These are phyloP conservation scores for Saksenaea vasiformis DNA, from an alignment of 371 early-diverging fungal species.

Conservation along the genomic window DNA sequence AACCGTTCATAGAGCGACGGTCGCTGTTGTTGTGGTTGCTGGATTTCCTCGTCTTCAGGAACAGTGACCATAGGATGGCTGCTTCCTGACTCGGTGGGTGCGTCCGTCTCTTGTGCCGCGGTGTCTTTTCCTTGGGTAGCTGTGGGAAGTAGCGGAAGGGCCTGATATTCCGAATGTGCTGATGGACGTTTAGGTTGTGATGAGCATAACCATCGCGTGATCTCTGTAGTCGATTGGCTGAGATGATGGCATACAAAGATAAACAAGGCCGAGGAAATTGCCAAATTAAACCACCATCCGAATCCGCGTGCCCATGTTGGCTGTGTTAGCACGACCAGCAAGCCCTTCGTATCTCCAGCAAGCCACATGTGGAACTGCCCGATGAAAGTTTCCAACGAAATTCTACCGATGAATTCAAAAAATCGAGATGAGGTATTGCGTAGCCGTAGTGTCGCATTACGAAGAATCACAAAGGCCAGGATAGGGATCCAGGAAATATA, in stretches of 20 bases:
- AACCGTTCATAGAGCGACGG: neutral
- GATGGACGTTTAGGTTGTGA: neutral
- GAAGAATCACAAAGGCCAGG: slow-evolving; percentile 61
- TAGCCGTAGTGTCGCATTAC: slow-evolving; percentile 58
- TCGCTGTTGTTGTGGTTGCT: neutral
- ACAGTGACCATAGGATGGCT: neutral
- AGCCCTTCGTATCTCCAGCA: slow-evolving; percentile 73
- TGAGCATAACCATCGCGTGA: slow-evolving; percentile 46
- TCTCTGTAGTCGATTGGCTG: slow-evolving; percentile 51
- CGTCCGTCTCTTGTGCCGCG: neutral
- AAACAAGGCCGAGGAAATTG: slow-evolving; percentile 54
- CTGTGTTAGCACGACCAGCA: slow-evolving; percentile 47
- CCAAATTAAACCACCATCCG: slow-evolving; percentile 62
- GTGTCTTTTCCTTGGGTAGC: neutral
- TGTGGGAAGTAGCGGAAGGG: neutral
- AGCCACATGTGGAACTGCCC: slow-evolving; percentile 83
- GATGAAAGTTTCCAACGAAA: slow-evolving; percentile 76
- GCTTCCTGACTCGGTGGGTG: neutral
- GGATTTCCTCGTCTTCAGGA: neutral
- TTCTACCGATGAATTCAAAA: slow-evolving; percentile 63
- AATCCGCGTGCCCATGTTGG: slow-evolving; percentile 31
- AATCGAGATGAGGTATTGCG: slow-evolving; percentile 56
- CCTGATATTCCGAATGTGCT: neutral
- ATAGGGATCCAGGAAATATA: slow-evolving; percentile 67
- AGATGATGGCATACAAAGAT: slow-evolving; percentile 55